Percentiles rank a stretch among this genome's conserved stretches.
These are phyloP conservation scores for Chenopodium album DNA, from an alignment of 148 eudicot genomes.

Conservation along the genomic window DNA sequence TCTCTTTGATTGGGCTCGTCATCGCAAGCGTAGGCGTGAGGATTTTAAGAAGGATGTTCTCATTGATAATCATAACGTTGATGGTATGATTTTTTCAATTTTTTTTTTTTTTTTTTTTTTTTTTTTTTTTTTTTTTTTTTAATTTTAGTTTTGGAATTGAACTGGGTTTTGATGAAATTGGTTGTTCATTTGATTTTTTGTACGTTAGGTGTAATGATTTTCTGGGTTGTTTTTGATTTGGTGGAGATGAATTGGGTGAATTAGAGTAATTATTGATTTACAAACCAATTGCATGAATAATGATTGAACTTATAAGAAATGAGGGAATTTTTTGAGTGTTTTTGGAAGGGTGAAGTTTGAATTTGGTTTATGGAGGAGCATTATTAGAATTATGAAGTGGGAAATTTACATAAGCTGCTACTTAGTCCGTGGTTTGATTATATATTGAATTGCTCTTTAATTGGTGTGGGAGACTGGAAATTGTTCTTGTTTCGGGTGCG, in stretches of 20 bases:
- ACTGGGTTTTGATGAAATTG: too few species aligned
- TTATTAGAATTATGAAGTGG: neutral
- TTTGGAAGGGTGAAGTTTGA: neutral
- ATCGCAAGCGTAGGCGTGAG: conserved; percentile 61
- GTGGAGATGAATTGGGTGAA: neutral
- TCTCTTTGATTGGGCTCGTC: conserved; percentile 74
- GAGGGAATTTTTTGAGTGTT: neutral
- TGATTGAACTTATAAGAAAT: neutral
- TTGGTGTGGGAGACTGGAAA: neutral
- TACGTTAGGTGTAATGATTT: too few species aligned
- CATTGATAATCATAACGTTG: neutral
- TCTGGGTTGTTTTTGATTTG: neutral
- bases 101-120: neutral
- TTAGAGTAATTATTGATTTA: neutral
- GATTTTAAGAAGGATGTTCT: conserved; percentile 44
- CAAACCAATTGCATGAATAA: too few species aligned
- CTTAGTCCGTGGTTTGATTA: neutral
- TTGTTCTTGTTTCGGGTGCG: neutral
- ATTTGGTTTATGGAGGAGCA: neutral
- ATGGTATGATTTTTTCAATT: conserved; percentile 27
- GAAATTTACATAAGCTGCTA: neutral
- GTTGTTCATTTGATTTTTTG: too few species aligned
- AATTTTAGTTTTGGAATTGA: neutral
- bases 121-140: neutral
- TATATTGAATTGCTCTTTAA: too few species aligned